Evolutionary conservation across 371 early-diverging fungal species (phyloP).

Genomic region (Quaeritorhiza haematococci): DNA sequence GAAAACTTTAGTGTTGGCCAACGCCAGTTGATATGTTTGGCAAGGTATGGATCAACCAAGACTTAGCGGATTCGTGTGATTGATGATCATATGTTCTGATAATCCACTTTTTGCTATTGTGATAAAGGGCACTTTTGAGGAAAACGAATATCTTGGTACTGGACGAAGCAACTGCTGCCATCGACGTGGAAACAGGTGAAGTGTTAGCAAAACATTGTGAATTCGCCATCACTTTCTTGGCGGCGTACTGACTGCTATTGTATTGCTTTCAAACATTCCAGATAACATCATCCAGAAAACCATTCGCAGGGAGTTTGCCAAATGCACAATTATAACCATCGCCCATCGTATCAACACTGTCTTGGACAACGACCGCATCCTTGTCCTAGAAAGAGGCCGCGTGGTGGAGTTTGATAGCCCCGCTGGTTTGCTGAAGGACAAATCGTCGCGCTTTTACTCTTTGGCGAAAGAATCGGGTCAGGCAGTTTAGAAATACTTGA

Average conservation of each 20-base stretch:
- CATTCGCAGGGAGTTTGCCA: conserved; percentile 78
- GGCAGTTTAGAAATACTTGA: not conserved
- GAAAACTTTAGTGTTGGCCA: conserved; percentile 87
- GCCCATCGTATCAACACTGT: conserved; percentile 73
- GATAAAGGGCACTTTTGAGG: conserved; percentile 34
- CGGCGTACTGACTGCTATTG: conserved; percentile 1
- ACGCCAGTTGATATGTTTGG: conserved; percentile 55
- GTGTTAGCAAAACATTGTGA: not conserved
- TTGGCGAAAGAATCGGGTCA: conserved; percentile 71
- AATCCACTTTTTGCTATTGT: conserved; percentile 6
- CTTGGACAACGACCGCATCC: conserved; percentile 75
- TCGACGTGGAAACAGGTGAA: conserved; percentile 78
- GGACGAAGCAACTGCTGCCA: conserved; percentile 89
- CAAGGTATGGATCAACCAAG: too few species aligned
- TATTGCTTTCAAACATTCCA: conserved; percentile 1
- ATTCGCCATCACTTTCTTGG: not conserved
- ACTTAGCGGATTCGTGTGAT: conserved; percentile 13
- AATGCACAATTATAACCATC: conserved; percentile 89
- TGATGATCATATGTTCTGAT: conserved; percentile 10
- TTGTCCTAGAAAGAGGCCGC: conserved; percentile 73
- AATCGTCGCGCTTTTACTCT: conserved; percentile 61
- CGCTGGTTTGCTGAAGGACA: conserved; percentile 51
- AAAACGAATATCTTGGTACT: conserved; percentile 46
- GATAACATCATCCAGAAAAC: conserved; percentile 73
- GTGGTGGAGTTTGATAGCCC: conserved; percentile 81